phyloP scores from a whole-genome alignment of 1,284 basidiomycete genomes.

The Earliella scabrosa region DNA sequence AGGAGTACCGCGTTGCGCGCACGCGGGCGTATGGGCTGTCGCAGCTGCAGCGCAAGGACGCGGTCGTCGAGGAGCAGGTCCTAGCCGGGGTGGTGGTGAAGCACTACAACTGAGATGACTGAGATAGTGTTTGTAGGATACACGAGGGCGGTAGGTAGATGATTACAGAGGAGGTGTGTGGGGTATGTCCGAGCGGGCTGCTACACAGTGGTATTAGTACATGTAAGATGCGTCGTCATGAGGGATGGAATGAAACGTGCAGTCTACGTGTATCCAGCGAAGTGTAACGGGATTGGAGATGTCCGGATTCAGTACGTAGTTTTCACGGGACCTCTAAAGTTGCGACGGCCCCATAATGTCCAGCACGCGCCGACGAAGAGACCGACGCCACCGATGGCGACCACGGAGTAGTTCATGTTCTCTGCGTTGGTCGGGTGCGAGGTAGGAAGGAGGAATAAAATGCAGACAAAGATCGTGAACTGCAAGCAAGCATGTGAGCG shows the following conservation, averaged over 20 bases:
- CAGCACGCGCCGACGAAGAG: constrained; percentile 45
- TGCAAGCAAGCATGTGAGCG: constrained; percentile 23
- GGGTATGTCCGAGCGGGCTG: no score
- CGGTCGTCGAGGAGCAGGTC: constrained; percentile 47
- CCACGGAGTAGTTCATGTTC: constrained; percentile 70
- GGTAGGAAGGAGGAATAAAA: constrained; percentile 65
- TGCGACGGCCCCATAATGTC: constrained; percentile 42
- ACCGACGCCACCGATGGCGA: constrained; percentile 53
- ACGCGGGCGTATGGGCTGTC: constrained; percentile 39
- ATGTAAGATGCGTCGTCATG: no score
- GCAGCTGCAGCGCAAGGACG: constrained; percentile 36
- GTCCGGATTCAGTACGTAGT: constrained; percentile 13
- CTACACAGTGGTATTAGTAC: no score
- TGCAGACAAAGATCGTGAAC: constrained; percentile 58
- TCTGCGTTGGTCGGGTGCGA: constrained; percentile 55
- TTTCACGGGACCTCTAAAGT: constrained; percentile 38
- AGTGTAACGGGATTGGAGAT: neutral
- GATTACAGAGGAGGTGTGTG: no score
- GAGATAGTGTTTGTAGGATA: no score
- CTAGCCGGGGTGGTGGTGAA: constrained; percentile 47
- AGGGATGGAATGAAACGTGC: no score
- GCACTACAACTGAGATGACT: constrained; percentile 19
- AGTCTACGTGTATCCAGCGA: no score
- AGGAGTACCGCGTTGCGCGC: constrained; percentile 41
- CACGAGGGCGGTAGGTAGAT: no score